phyloP scores from a whole-genome alignment of 78 protist genomes.

The Dictyostelium purpureum region DNA sequence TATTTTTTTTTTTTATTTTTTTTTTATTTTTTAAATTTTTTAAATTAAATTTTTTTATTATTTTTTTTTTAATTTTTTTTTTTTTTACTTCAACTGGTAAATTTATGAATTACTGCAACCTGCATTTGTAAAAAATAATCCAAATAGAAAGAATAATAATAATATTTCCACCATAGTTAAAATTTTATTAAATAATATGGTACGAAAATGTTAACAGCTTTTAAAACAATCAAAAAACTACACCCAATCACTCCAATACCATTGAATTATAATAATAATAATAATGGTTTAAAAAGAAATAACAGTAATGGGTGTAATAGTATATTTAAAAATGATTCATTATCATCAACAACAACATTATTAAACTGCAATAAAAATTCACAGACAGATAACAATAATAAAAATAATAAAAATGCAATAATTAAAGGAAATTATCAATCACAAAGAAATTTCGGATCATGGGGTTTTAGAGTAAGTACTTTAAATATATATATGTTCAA shows the following conservation, averaged over 20 bases:
- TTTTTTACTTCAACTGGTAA: neutral
- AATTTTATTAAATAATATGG: no score
- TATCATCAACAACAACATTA: neutral
- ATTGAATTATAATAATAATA: neutral
- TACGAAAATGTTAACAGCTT: neutral
- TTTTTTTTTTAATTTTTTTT: neutral
- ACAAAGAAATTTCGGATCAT: constrained; percentile 16
- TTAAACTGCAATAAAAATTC: neutral
- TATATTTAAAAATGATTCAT: no score
- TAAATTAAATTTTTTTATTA: no score
- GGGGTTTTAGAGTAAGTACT: constrained; percentile 40
- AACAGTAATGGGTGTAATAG: neutral
- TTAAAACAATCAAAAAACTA: neutral
- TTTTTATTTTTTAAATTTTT: no score
- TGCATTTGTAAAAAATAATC: neutral
- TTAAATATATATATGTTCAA: neutral
- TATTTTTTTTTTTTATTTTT: neutral
- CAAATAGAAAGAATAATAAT: neutral
- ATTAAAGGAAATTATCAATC: neutral
- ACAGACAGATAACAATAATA: neutral
- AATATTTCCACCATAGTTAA: neutral
- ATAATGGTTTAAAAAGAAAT: neutral
- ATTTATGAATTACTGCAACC: no score
- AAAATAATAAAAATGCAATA: neutral
- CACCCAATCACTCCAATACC: neutral